Percentiles rank a stretch among this genome's conserved stretches.
Evolutionary conservation across 345 rosid species (phyloP).

Genomic region (Luvunga scandens): DNA sequence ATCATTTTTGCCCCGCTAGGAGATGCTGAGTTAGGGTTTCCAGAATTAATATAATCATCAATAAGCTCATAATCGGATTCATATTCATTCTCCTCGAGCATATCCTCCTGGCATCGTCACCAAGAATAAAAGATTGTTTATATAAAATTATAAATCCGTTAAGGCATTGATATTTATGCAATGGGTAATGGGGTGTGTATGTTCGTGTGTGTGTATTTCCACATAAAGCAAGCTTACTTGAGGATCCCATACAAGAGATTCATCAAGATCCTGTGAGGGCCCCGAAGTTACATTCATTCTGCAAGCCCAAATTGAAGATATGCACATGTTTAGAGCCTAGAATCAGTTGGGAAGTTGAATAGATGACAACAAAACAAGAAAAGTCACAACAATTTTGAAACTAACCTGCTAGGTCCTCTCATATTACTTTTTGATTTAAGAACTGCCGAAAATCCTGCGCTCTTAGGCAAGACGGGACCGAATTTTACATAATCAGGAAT

Average conservation of each 20-base stretch:
- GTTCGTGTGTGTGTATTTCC: not conserved
- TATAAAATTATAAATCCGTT: not conserved
- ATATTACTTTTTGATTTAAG: slow-evolving; percentile 26
- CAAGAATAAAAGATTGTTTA: slow-evolving; percentile 6
- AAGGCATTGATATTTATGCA: not conserved
- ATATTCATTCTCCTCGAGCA: slow-evolving; percentile 29
- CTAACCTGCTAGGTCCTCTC: slow-evolving; percentile 43
- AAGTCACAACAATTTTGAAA: not conserved
- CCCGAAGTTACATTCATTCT: slow-evolving; percentile 31
- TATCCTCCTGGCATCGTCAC: slow-evolving; percentile 27
- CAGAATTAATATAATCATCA: slow-evolving; percentile 28
- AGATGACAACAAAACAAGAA: not conserved
- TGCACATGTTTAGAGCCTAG: not conserved
- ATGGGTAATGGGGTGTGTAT: too few species aligned
- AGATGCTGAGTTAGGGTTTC: slow-evolving; percentile 18
- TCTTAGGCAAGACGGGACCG: slow-evolving; percentile 58
- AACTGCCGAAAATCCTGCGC: slow-evolving; percentile 45
- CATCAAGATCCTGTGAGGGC: slow-evolving; percentile 25
- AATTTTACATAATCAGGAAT: slow-evolving; percentile 63
- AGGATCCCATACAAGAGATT: slow-evolving; percentile 30
- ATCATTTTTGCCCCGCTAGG: slow-evolving; percentile 20
- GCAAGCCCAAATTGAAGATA: slow-evolving; percentile 17
- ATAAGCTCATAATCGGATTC: slow-evolving; percentile 31
- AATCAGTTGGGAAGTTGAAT: not conserved
- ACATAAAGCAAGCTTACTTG: slow-evolving; percentile 32